Base-by-base conservation (phyloP, 208 protist genomes). In the Leishmania aethiopica region DNA sequence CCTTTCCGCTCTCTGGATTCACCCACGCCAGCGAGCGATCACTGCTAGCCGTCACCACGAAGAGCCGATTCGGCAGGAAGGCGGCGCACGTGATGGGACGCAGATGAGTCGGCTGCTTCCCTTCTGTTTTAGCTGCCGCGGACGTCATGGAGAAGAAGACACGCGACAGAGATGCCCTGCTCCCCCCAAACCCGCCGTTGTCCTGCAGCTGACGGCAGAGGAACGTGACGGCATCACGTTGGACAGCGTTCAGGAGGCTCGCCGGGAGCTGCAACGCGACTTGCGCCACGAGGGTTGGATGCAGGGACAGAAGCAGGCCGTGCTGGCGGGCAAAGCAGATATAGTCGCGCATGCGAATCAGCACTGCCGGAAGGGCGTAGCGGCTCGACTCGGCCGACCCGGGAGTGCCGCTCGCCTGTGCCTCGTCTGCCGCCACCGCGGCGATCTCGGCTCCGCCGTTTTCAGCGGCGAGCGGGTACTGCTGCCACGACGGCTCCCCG, bases 311-410 rank as follows among this genome's bases (percentile, higher is more conserved):
- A 19, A 78, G 72, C 40, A 89, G 82, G 35, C 91, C 93, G 78
- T 94, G 75, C n/a, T 88, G 73, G 45, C 90, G 88, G n/a, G 90
- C 86, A 79, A 96, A 96, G 78, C 92, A 94, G 62, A 96, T 87
- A 83, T 93, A 96, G 69, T 94, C 90, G 2, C 89, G 91, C 67
- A 91, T 81, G 32, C 91, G 90, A 15, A 71, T 67, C 28, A 94
- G 72, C 67, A 84, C 86, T 15, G 73, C 76, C 4, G 83, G 88
- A 53, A 89, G 72, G 49, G 70, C 62, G 45, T 71, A 79, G 60
- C 59, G 69, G 17, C 25, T 77, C 71, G 35, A 62, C 19, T 5
- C 8, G 25, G 13, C 70, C 37, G 57, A 49, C 25, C 2, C 37
- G 11, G 57, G 4, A 22, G 25, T 47, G 10, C 4, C 2, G 40